phyloP scores from a whole-genome alignment of 345 rosid species.

The Sisymbrium irio region DNA sequence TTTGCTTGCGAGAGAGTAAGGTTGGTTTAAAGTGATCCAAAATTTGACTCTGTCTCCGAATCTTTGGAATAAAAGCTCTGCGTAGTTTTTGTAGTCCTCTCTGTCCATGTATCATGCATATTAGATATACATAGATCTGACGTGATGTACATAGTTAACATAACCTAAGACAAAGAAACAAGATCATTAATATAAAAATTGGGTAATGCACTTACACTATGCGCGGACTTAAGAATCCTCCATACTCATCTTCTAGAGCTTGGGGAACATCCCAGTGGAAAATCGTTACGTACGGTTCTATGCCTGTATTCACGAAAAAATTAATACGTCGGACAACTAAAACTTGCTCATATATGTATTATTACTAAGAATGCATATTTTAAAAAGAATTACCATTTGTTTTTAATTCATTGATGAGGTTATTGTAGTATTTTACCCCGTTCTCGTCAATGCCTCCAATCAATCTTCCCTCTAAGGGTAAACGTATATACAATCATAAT shows the following conservation, averaged over 20 bases:
- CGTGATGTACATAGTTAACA: background rate
- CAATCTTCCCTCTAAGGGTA: slow-evolving; percentile 39
- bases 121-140: background rate
- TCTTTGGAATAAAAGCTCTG: slow-evolving; percentile 37
- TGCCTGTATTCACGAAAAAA: background rate
- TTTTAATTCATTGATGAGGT: slow-evolving; percentile 38
- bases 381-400: background rate
- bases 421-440: slow-evolving; percentile 49
- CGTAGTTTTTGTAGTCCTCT: too few relatives aligned
- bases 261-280: slow-evolving; percentile 35
- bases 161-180: background rate
- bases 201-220: slow-evolving; percentile 16
- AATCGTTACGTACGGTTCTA: slow-evolving; percentile 31
- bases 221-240: slow-evolving; percentile 30
- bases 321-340: background rate
- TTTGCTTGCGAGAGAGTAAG: slow-evolving; percentile 16
- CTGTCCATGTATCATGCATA: background rate
- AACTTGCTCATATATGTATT: background rate
- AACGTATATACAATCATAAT: background rate
- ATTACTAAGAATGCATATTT: background rate
- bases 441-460: slow-evolving; percentile 39
- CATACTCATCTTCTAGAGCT: slow-evolving; percentile 24
- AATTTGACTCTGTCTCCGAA: slow-evolving; percentile 44
- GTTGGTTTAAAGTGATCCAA: slow-evolving; percentile 46
- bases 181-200: background rate